Conservation (phyloP, 345 rosid species). For the Syzygium jambos region DNA sequence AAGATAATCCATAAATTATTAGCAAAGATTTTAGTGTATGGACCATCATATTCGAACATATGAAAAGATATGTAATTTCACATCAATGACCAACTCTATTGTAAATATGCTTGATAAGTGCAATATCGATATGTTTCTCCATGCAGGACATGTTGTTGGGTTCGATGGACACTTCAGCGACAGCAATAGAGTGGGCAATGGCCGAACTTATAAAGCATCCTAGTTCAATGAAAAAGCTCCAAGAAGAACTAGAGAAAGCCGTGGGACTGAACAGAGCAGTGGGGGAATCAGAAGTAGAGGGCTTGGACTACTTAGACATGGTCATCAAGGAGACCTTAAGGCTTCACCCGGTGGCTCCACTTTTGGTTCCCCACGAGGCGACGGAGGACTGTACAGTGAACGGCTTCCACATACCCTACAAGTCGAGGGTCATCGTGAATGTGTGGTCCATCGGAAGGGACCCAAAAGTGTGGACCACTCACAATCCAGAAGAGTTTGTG, state of each 20-base stretch:
- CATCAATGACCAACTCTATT: neutral
- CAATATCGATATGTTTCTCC: neutral
- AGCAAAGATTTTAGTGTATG: too few species aligned
- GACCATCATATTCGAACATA: too few species aligned
- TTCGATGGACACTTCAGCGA: conserved; percentile 18
- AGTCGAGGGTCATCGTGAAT: conserved; percentile 22
- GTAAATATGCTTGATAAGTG: neutral
- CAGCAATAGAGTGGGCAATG: conserved; percentile 20
- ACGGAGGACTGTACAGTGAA: conserved; percentile 13
- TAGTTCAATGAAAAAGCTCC: conserved; percentile 17
- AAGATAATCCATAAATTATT: too few species aligned
- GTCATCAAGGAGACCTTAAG: conserved; percentile 38
- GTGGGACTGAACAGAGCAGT: conserved; percentile 29
- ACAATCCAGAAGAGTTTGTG: conserved; percentile 19
- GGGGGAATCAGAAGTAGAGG: conserved; percentile 31
- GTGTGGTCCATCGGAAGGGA: conserved; percentile 36
- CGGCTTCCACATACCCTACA: conserved; percentile 23
- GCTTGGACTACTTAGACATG: conserved; percentile 23
- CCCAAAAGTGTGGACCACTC: conserved; percentile 8
- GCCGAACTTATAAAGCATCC: conserved; percentile 29
- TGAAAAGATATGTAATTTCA: too few species aligned
- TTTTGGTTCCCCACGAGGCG: conserved; percentile 21
- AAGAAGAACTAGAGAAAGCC: conserved; percentile 17
- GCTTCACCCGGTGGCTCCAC: conserved; percentile 35
- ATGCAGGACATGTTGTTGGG: conserved; percentile 19